phyloP scores from a whole-genome alignment of 1,284 basidiomycete species.

The Mycosarcoma mackinlayi region DNA sequence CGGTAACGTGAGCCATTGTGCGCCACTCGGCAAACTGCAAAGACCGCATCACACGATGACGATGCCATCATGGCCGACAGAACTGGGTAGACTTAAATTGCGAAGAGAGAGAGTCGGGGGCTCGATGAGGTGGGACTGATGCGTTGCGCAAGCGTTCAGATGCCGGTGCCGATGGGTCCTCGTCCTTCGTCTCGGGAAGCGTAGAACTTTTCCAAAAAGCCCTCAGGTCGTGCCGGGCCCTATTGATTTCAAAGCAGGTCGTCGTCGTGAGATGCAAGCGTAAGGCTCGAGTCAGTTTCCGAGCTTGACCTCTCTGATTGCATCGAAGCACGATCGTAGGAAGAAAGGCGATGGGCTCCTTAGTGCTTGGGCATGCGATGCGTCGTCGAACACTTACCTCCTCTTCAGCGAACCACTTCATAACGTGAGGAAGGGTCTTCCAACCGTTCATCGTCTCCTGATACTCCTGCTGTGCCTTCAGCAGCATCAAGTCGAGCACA shows the following conservation, averaged over 20 bases:
- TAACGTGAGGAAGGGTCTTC: slow-evolving; percentile 76
- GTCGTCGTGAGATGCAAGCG: slow-evolving; percentile 1
- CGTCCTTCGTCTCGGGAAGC: slow-evolving; percentile 70
- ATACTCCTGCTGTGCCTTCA: slow-evolving; percentile 87
- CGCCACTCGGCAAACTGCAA: no score
- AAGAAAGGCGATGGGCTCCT: no score
- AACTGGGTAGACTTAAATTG: slow-evolving; percentile 30
- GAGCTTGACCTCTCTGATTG: no score
- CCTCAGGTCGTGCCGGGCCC: slow-evolving; percentile 70
- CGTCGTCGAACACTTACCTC: slow-evolving; percentile 67
- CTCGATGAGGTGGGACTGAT: slow-evolving; percentile 9
- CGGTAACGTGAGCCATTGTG: no score
- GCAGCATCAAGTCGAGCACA: slow-evolving; percentile 86
- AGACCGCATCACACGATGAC: no score
- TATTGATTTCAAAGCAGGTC: slow-evolving; percentile 6
- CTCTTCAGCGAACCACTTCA: slow-evolving; percentile 70
- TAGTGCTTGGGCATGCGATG: no score
- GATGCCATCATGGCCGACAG: no score
- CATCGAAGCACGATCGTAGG: no score
- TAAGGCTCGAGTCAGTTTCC: slow-evolving; percentile 10
- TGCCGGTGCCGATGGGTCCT: slow-evolving; percentile 50
- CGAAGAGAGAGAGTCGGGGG: slow-evolving; percentile 1
- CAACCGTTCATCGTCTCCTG: slow-evolving; percentile 93
- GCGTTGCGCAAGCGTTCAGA: slow-evolving; percentile 15
- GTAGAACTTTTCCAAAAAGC: slow-evolving; percentile 86